Conservation (phyloP, 164 flowering plant species). For the Brasenia schreberi region DNA sequence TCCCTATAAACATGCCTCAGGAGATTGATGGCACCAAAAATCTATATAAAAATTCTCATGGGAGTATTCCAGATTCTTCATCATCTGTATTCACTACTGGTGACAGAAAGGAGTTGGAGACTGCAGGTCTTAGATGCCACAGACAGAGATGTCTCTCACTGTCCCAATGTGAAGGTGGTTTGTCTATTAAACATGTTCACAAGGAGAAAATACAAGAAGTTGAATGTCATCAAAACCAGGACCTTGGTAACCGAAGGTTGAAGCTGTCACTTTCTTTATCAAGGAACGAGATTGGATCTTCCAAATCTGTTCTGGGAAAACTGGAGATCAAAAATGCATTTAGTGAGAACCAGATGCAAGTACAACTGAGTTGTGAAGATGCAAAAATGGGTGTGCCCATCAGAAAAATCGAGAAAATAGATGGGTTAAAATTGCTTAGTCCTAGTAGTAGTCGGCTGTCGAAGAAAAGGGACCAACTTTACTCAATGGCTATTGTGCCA, state of each 20-base stretch:
- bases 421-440: slow-evolving; percentile 7
- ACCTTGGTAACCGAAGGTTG: neutral
- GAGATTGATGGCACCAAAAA: neutral
- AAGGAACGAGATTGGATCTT: neutral
- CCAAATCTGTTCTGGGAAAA: no score
- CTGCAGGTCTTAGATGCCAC: neutral
- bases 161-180: neutral
- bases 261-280: neutral
- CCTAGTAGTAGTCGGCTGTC: neutral
- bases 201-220: slow-evolving; percentile 22
- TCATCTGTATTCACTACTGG: neutral
- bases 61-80: neutral
- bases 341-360: slow-evolving; percentile 5
- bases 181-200: slow-evolving; percentile 2
- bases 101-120: neutral
- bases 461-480: slow-evolving; percentile 1
- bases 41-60: neutral
- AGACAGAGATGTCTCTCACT: neutral
- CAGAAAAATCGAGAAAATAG: neutral
- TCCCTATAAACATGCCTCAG: neutral
- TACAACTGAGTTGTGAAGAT: neutral
- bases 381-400: neutral
- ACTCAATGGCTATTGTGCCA: slow-evolving; percentile 38
- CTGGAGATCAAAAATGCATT: no score
- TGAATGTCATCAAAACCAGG: neutral